A percentile compares a stretch with the other conserved stretches of the same genome.
These are phyloP conservation scores for Solanum chilense DNA, from an alignment of 257 asterid genomes.

Conservation along the genomic window DNA sequence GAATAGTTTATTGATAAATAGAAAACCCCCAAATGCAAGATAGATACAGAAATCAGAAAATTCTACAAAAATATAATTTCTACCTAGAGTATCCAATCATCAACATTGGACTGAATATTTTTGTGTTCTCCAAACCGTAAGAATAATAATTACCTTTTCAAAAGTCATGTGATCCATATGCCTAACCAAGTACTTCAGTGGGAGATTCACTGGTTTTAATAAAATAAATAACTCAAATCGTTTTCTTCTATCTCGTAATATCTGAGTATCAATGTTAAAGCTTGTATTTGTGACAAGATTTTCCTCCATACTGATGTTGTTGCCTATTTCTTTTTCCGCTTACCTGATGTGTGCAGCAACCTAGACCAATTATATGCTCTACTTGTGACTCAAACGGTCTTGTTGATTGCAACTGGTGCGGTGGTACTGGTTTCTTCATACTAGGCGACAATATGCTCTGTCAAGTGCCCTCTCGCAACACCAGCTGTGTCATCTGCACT, in stretches of 20 bases:
- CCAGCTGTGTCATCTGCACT: conserved; percentile 67
- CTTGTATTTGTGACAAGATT: not conserved
- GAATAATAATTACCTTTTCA: not conserved
- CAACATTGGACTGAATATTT: not conserved
- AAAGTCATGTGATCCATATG: not conserved
- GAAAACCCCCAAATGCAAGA: not conserved
- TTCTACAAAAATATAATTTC: not conserved
- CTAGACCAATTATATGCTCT: conserved; percentile 68
- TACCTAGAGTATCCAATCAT: not conserved
- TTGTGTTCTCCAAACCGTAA: not conserved
- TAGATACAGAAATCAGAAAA: not conserved
- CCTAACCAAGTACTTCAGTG: not conserved
- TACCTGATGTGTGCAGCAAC: conserved; percentile 49
- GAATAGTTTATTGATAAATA: not conserved
- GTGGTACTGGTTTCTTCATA: conserved; percentile 92
- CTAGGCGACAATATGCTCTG: conserved; percentile 93
- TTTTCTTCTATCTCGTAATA: not conserved
- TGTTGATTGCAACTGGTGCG: conserved; percentile 90
- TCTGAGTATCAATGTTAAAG: not conserved
- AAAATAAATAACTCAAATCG: not conserved
- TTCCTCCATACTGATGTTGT: not conserved
- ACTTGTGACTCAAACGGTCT: conserved; percentile 69
- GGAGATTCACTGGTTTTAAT: not conserved
- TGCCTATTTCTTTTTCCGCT: not conserved
- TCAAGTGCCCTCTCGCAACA: conserved; percentile 84